Percentiles rank a stretch among this genome's conserved stretches.
Conservation (phyloP, 805 yeast species). For the Cyberlindnera euphorbiae region DNA sequence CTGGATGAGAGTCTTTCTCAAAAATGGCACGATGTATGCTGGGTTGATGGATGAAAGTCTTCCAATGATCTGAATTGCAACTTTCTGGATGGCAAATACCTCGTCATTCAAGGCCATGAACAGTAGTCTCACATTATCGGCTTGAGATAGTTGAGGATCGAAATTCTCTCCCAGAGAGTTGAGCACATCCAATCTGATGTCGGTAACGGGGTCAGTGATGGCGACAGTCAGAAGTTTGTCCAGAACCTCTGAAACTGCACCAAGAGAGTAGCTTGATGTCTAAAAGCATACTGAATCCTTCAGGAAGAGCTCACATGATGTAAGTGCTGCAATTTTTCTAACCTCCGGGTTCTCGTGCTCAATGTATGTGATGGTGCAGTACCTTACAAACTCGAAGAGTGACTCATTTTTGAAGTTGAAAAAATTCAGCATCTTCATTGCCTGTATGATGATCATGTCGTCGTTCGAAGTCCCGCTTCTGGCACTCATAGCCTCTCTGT, state of each 20-base stretch:
- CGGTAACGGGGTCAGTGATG: constrained; percentile 83
- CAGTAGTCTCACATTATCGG: constrained; percentile 78
- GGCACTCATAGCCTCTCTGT: constrained; percentile 66
- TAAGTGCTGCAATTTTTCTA: constrained; percentile 77
- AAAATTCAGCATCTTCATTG: constrained; percentile 67
- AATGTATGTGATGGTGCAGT: constrained; percentile 77
- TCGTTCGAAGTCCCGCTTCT: constrained; percentile 59
- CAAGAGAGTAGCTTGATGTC: constrained; percentile 72
- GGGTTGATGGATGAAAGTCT: constrained; percentile 84
- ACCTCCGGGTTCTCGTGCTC: constrained; percentile 78
- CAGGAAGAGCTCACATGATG: constrained; percentile 71
- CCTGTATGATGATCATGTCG: constrained; percentile 59
- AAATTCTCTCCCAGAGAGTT: constrained; percentile 66
- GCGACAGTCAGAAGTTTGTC: constrained; percentile 77
- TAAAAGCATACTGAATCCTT: constrained; percentile 83
- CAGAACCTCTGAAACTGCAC: constrained; percentile 80
- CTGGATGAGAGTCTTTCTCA: constrained; percentile 82
- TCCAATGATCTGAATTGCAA: constrained; percentile 75
- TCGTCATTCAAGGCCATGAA: constrained; percentile 93
- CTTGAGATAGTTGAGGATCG: constrained; percentile 92
- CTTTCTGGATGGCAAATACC: constrained; percentile 73
- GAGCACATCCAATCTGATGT: constrained; percentile 77
- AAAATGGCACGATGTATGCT: constrained; percentile 90
- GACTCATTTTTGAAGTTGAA: constrained; percentile 75
- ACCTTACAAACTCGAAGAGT: constrained; percentile 81